Percentiles rank a stretch among this genome's conserved stretches.
Evolutionary conservation across 331 rosid genomes (phyloP).

Genomic region (Arachis monticola): DNA sequence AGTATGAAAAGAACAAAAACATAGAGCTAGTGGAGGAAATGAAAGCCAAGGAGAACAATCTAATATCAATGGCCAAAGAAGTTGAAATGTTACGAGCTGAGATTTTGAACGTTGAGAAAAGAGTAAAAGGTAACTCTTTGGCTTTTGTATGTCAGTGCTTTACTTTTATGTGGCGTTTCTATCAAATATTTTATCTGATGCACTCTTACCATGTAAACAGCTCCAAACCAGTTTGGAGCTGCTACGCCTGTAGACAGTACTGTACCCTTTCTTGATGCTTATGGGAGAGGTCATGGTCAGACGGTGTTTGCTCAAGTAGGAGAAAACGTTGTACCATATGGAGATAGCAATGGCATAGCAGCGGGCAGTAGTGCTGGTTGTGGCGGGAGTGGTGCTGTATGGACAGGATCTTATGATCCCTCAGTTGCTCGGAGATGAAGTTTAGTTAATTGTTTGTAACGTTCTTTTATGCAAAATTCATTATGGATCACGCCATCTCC

Average conservation of each 20-base stretch:
- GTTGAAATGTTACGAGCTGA: constrained; percentile 71
- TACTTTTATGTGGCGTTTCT: constrained; percentile 19
- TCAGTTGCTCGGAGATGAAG: constrained; percentile 46
- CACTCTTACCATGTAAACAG: constrained; percentile 42
- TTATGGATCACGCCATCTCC: constrained; percentile 9
- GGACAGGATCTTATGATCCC: constrained; percentile 52
- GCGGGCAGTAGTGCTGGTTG: constrained; percentile 32
- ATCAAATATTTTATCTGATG: constrained; percentile 41
- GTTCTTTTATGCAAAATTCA: constrained; percentile 5
- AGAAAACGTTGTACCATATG: constrained; percentile 46
- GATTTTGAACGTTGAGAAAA: constrained; percentile 66
- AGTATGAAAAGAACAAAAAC: constrained; percentile 72
- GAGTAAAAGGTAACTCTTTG: constrained; percentile 64
- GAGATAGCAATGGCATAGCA: constrained; percentile 47
- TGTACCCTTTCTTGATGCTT: constrained; percentile 50
- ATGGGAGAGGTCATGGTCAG: constrained; percentile 55
- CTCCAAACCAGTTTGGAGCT: constrained; percentile 48
- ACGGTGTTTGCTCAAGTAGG: constrained; percentile 51
- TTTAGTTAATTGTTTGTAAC: constrained; percentile 18
- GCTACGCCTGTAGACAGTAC: constrained; percentile 44
- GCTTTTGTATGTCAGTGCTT: too few species aligned
- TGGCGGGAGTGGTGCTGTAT: constrained; percentile 36
- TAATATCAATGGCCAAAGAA: constrained; percentile 76
- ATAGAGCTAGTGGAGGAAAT: constrained; percentile 73
- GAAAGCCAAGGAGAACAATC: constrained; percentile 75